These are phyloP conservation scores for Phalaenopsis hybrid DNA, from an alignment of 116 monocot genomes.

Conservation along the genomic window DNA sequence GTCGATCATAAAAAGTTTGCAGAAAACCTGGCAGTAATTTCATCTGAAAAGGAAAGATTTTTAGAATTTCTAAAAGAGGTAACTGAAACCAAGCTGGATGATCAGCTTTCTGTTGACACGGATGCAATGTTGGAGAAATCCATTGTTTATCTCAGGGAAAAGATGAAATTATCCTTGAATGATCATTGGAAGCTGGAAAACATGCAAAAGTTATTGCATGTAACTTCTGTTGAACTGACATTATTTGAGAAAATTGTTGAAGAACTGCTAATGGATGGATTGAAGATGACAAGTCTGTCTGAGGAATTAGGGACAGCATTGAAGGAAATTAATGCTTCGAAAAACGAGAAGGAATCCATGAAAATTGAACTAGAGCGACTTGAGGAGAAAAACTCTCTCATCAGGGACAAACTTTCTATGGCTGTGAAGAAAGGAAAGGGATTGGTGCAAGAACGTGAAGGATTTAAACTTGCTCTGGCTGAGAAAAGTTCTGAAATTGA, in stretches of 20 bases:
- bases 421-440: slow-evolving; percentile 99
- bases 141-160: slow-evolving; percentile 33
- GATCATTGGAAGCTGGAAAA: slow-evolving; percentile 34
- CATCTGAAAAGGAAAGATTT: slow-evolving; percentile 37
- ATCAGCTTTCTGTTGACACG: slow-evolving; percentile 19
- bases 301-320: slow-evolving; percentile 31
- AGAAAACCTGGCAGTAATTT: slow-evolving; percentile 37
- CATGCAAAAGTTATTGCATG: slow-evolving; percentile 50
- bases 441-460: slow-evolving; percentile 82
- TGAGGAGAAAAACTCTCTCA: slow-evolving; percentile 63
- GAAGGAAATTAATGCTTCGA: slow-evolving; percentile 33
- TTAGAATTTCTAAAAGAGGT: slow-evolving; percentile 34
- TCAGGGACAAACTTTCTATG: slow-evolving; percentile 80
- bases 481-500: slow-evolving; percentile 74
- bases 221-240: slow-evolving; percentile 37
- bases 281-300: slow-evolving; percentile 31
- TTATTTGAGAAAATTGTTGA: slow-evolving; percentile 50
- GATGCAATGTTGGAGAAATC: slow-evolving; percentile 38
- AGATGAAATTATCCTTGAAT: slow-evolving; percentile 20
- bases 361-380: slow-evolving; percentile 60
- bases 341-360: slow-evolving; percentile 58
- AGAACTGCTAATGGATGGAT: slow-evolving; percentile 46
- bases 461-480: slow-evolving; percentile 57
- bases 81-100: slow-evolving; percentile 39
- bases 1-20: slow-evolving; percentile 33